Evolutionary conservation across 2,329 filamentous ascomycete species (phyloP).

Genomic region (Aspergillus sp.): DNA sequence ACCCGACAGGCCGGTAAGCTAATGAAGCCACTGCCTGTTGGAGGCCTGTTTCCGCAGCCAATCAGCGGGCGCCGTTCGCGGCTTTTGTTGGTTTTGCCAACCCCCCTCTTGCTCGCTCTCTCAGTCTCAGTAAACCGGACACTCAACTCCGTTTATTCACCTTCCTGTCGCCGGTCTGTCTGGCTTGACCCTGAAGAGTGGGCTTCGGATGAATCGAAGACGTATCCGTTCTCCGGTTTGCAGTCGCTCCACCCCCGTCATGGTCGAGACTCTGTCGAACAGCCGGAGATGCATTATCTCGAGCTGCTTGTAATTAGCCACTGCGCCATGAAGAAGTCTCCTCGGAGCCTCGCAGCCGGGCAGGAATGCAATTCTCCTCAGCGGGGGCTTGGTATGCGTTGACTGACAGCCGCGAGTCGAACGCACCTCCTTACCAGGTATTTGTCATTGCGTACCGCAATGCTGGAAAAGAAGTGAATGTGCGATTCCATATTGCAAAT

Average conservation of each 20-base stretch:
- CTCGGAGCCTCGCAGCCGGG: neutral
- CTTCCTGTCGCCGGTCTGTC: no score
- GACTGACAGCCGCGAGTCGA: no score
- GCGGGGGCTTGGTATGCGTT: no score
- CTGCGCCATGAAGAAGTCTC: no score
- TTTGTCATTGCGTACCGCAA: neutral
- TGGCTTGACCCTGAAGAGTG: no score
- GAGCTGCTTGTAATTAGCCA: no score
- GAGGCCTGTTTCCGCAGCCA: conserved; percentile 20
- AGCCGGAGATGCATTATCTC: neutral
- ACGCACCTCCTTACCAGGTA: neutral
- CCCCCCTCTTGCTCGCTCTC: neutral
- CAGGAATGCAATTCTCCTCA: neutral
- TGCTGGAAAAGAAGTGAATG: neutral
- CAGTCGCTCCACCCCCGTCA: neutral
- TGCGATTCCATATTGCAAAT: no score
- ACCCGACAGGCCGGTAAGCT: conserved; percentile 24
- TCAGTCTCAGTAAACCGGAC: neutral
- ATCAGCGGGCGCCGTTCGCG: conserved; percentile 9
- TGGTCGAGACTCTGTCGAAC: neutral
- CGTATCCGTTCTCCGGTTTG: no score
- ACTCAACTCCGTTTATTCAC: neutral
- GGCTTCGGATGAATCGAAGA: no score
- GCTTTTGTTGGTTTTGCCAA: conserved; percentile 21
- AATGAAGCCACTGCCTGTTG: conserved; percentile 21